Evolutionary conservation across 2,329 filamentous ascomycete species (phyloP).

Genomic region (Penicillium sp.): DNA sequence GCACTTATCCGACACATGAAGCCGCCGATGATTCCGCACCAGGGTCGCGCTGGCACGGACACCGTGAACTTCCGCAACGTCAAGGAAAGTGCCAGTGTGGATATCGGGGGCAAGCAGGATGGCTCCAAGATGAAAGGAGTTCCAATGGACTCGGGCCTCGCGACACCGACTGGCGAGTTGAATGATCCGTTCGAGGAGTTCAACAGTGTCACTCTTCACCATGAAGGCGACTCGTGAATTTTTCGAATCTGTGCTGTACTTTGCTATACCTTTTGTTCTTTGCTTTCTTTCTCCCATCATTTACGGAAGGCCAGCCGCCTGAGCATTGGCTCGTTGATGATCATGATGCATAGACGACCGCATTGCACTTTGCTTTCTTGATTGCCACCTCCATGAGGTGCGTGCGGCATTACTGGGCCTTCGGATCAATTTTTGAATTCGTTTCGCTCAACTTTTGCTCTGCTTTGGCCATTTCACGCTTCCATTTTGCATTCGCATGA

Average conservation of each 20-base stretch:
- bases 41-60: constrained; percentile 74
- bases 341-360: constrained; percentile 33
- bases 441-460: constrained; percentile 8
- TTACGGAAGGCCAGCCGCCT: constrained; percentile 15
- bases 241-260: constrained; percentile 6
- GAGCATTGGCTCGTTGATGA: constrained; percentile 28
- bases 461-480: constrained; percentile 7
- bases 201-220: constrained; percentile 94
- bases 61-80: constrained; percentile 97
- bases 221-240: constrained; percentile 66
- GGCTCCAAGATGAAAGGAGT: constrained; percentile 61
- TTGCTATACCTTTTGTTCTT: constrained; percentile 9
- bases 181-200: constrained; percentile 96
- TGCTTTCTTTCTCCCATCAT: constrained; percentile 8
- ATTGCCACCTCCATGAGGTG: constrained; percentile 19
- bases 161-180: constrained; percentile 75
- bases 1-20: constrained; percentile 96
- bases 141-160: constrained; percentile 75
- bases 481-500: constrained; percentile 19
- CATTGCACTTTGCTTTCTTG: constrained; percentile 20
- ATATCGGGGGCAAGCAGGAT: constrained; percentile 48
- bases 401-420: constrained; percentile 24
- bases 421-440: constrained; percentile 5
- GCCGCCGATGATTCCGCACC: constrained; percentile 89
- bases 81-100: constrained; percentile 93